phyloP scores from a whole-genome alignment of 371 early-diverging fungal genomes.

The Rhizomucor miehei region DNA sequence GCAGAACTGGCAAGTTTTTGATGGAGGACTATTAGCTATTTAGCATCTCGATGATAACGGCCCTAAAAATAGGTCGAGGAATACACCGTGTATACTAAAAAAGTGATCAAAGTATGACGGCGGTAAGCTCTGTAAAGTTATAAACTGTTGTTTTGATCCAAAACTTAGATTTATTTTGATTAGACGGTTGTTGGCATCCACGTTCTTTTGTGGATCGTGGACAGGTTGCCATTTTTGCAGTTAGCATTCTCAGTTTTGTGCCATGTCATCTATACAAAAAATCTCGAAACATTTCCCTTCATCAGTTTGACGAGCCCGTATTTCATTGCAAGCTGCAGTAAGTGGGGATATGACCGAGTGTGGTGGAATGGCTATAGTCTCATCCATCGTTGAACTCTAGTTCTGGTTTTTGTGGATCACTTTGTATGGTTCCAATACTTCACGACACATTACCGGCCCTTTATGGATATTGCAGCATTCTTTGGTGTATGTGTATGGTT shows the following conservation, averaged over 20 bases:
- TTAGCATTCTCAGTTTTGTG: constrained; percentile 65
- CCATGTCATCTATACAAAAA: constrained; percentile 68
- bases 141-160: neutral
- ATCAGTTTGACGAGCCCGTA: constrained; percentile 61
- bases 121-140: constrained; percentile 38
- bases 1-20: constrained; percentile 57
- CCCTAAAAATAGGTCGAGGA: constrained; percentile 63
- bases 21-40: too few species aligned
- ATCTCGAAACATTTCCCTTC: constrained; percentile 72
- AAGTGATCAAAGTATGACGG: constrained; percentile 68
- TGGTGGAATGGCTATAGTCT: too few species aligned
- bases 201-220: constrained; percentile 63
- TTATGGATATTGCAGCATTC: constrained; percentile 80
- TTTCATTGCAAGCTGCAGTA: constrained; percentile 70
- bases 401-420: constrained; percentile 77
- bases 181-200: constrained; percentile 63
- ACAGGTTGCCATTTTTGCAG: constrained; percentile 64
- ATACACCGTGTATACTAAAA: constrained; percentile 77
- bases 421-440: constrained; percentile 89
- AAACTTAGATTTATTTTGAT: neutral
- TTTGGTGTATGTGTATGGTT: constrained; percentile 88
- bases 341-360: constrained; percentile 7
- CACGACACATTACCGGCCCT: constrained; percentile 59
- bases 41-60: too few species aligned
- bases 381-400: too few species aligned